A percentile compares a stretch with the other conserved stretches of the same genome.
These are phyloP conservation scores for Candida tallmaniae DNA, from an alignment of 805 yeast genomes.

Conservation along the genomic window DNA sequence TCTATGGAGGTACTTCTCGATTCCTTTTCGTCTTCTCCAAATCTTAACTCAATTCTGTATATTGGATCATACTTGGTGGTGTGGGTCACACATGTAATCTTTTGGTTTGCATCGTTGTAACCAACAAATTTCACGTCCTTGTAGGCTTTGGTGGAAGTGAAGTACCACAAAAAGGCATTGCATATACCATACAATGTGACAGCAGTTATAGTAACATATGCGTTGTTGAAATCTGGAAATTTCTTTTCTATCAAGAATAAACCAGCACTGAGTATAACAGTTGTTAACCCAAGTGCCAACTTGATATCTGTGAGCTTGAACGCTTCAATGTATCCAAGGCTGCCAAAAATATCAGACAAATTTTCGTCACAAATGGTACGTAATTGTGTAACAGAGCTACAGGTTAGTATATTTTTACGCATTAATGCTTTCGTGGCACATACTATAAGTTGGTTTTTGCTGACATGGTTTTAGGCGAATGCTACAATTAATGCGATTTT, in stretches of 20 bases:
- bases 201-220: conserved; percentile 27
- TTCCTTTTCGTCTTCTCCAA: conserved; percentile 20
- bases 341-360: conserved; percentile 35
- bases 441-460: conserved; percentile 23
- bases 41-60: conserved; percentile 33
- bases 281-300: conserved; percentile 44
- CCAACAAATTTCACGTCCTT: conserved; percentile 49
- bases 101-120: conserved; percentile 21
- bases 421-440: conserved; percentile 9
- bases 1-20: conserved; percentile 19
- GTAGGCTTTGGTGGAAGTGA: conserved; percentile 27
- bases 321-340: conserved; percentile 45
- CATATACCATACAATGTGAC: conserved; percentile 36
- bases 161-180: conserved; percentile 28
- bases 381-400: conserved; percentile 44
- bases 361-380: conserved; percentile 49
- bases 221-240: conserved; percentile 37
- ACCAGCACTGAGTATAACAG: conserved; percentile 43
- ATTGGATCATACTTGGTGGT: conserved; percentile 44
- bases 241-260: conserved; percentile 49
- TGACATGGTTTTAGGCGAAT: too few species aligned
- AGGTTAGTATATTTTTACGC: conserved; percentile 3
- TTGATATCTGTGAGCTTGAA: conserved; percentile 43
- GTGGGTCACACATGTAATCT: conserved; percentile 36
- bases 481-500: too few species aligned